Evolutionary conservation across 1,139 yeast genomes (phyloP).

Genomic region (Candida tetrigidarum): DNA sequence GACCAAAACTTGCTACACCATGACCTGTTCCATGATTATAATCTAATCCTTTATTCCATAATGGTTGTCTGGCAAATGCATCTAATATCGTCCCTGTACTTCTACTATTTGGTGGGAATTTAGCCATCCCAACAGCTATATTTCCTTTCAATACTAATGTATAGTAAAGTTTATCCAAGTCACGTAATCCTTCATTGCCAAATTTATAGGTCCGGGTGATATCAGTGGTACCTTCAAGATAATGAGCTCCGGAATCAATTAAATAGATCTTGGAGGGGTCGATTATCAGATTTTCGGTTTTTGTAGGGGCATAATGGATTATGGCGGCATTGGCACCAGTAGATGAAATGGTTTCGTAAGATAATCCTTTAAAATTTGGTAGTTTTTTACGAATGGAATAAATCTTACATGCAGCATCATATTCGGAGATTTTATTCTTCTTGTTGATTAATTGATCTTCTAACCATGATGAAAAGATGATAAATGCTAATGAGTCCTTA

Average conservation of each 20-base stretch:
- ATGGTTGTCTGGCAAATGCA: conserved; percentile 52
- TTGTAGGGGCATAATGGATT: conserved; percentile 59
- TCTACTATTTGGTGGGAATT: conserved; percentile 44
- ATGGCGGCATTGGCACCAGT: conserved; percentile 59
- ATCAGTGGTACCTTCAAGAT: conserved; percentile 63
- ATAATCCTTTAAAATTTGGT: conserved; percentile 54
- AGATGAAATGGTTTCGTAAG: conserved; percentile 59
- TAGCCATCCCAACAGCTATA: conserved; percentile 56
- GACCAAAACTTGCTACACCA: conserved; percentile 60
- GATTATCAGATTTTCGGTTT: conserved; percentile 39
- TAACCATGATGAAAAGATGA: conserved; percentile 46
- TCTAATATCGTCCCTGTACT: conserved; percentile 53
- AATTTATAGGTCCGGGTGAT: conserved; percentile 58
- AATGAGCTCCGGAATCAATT: conserved; percentile 60
- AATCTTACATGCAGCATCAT: conserved; percentile 48
- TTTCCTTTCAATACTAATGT: conserved; percentile 61
- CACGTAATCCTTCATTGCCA: conserved; percentile 28
- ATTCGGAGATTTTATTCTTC: conserved; percentile 34
- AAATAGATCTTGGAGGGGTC: conserved; percentile 48
- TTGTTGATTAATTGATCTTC: conserved; percentile 37
- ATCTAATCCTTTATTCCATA: conserved; percentile 57
- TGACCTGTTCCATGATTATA: conserved; percentile 66
- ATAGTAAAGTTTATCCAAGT: conserved; percentile 42
- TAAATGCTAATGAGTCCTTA: conserved; percentile 48
- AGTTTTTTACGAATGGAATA: conserved; percentile 43